Conservation (phyloP, 1,284 basidiomycete genomes). For the Erythrobasidium hasegawianum region DNA sequence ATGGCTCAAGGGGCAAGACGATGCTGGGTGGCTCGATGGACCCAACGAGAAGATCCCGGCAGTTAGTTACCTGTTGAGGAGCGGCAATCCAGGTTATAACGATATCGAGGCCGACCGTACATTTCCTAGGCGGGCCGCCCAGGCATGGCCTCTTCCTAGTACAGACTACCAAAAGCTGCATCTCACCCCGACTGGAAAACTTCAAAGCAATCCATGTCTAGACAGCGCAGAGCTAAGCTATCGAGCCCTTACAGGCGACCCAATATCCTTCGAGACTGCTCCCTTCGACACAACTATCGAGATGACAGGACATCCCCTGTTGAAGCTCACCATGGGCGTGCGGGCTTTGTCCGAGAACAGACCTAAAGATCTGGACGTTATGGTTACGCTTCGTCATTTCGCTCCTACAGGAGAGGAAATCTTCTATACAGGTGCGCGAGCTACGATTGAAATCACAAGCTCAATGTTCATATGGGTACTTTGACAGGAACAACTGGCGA, state of each 20-base stretch:
- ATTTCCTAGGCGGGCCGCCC: slow-evolving; percentile 41
- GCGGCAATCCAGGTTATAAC: slow-evolving; percentile 49
- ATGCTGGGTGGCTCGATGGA: too few species aligned
- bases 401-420: slow-evolving; percentile 47
- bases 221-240: neutral
- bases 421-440: slow-evolving; percentile 45
- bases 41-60: too few species aligned
- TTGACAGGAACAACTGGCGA: too few species aligned
- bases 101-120: slow-evolving; percentile 46
- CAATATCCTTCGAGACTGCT: slow-evolving; percentile 35
- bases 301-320: slow-evolving; percentile 47
- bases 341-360: slow-evolving; percentile 37
- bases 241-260: neutral
- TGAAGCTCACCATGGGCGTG: slow-evolving; percentile 42
- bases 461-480: too few species aligned
- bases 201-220: too few species aligned
- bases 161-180: slow-evolving; percentile 44
- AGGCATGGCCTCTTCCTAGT: slow-evolving; percentile 46
- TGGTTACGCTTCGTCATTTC: slow-evolving; percentile 48
- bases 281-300: slow-evolving; percentile 45
- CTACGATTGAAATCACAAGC: neutral
- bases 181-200: slow-evolving; percentile 39
- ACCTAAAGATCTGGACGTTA: slow-evolving; percentile 48
- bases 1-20: too few species aligned
- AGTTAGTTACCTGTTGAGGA: too few species aligned